Evolutionary conservation across 129 eudicot species (phyloP).

Genomic region (Scalesia atractyloides): DNA sequence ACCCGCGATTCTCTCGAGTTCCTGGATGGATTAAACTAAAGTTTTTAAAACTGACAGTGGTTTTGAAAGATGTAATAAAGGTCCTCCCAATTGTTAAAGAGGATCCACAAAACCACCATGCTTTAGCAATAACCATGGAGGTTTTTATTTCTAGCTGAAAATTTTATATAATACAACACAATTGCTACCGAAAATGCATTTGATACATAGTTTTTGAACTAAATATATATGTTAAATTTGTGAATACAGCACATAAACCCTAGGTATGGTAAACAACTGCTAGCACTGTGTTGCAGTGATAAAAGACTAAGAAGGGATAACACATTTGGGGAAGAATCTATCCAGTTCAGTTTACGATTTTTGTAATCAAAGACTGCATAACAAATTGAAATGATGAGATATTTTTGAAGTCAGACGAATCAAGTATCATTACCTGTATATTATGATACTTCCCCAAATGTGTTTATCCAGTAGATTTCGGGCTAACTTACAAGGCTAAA

Average conservation of each 20-base stretch:
- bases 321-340: not conserved
- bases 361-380: not conserved
- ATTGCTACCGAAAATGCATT: not conserved
- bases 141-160: constrained; percentile 20
- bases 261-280: not conserved
- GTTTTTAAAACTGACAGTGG: constrained; percentile 2
- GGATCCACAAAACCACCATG: constrained; percentile 27
- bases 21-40: too few relatives aligned
- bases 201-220: too few relatives aligned
- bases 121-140: constrained; percentile 12
- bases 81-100: constrained; percentile 12
- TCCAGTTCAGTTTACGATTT: constrained; percentile 8
- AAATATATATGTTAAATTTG: too few relatives aligned
- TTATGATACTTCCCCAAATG: too few relatives aligned
- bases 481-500: too few relatives aligned
- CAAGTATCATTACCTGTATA: too few relatives aligned
- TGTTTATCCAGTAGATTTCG: too few relatives aligned
- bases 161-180: not conserved
- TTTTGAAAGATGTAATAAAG: constrained; percentile 4
- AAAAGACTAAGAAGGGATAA: not conserved
- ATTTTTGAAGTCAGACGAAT: too few relatives aligned
- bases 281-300: not conserved
- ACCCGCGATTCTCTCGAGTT: constrained; percentile 20
- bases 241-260: not conserved
- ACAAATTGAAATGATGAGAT: too few relatives aligned